Evolutionary conservation across 495 filamentous ascomycete genomes (phyloP), one percentile per base, ranked within the genome.

Genomic region (Neohortaea acidophila): DNA sequence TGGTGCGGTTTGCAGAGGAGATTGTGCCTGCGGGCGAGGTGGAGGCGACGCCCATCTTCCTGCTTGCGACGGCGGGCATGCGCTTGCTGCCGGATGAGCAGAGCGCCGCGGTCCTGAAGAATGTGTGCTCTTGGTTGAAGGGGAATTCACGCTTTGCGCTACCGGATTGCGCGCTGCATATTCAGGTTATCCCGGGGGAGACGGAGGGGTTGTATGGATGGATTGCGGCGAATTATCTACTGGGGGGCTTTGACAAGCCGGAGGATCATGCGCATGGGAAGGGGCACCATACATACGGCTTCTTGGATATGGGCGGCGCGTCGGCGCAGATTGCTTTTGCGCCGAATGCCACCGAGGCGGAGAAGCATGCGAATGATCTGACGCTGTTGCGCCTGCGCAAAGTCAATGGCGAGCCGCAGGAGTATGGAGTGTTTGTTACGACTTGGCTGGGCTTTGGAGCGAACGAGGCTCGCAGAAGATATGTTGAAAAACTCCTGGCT

Each of bases 141-240:
- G 60, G 68, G 32, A 77, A 83, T 33, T 85, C 85, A 9, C 63
- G 75, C 15, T 99, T 99, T 51, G 67, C 75, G 33, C 68, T 99
- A 3, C 85, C 89, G 24, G 85, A 96, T 55, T 99, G 89, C 61
- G 73, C 68, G 37, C 58, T 81, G 3, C 85, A 99, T 51, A 81
- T 99, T 17, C 87, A 94, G 52, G 84, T 94, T 10, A 96, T 99
- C 40, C 75, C 82, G 1, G 89, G 89, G n/a, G 86, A 93, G 53
- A 96, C 91, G 0, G 89, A 99, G 57, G 89, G 86, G 13, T 57
- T 99, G 27, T 99, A 96, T 48, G 89, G 89, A n/a, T 99, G 89
- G 89, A 77, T 96, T 46, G 89, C 89, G 23, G 77, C 87, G n/a
- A 99, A 99, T 53, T 99, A 96, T 53, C 60, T 99, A 14, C 63